A percentile compares a stretch with the other conserved stretches of the same genome.
Evolutionary conservation across 108 stramenopile species (phyloP).

Genomic region (Schizochytrium sp.): DNA sequence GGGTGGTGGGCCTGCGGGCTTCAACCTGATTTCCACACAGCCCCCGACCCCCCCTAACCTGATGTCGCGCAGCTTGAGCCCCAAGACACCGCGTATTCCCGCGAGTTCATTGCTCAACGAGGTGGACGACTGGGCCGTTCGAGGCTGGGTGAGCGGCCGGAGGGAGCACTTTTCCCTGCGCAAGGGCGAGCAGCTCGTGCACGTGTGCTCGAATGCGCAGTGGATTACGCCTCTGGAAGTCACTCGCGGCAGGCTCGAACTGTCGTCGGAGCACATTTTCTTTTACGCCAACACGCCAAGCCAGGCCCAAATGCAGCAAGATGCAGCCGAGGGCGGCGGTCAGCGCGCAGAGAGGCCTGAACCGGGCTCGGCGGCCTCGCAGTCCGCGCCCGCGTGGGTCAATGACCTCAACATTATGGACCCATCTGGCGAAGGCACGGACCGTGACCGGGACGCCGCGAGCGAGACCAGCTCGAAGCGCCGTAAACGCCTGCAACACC

Average conservation of each 20-base stretch:
- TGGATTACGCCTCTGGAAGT: not conserved
- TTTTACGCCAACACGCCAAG: not conserved
- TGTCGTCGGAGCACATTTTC: not conserved
- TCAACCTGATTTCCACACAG: not conserved
- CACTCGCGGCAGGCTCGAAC: not conserved
- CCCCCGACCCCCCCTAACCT: not conserved
- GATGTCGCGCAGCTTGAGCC: not conserved
- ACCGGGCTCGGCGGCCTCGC: too few relatives aligned
- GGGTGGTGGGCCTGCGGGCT: not conserved
- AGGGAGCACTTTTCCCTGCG: not conserved
- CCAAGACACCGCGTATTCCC: not conserved
- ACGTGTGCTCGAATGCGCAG: not conserved
- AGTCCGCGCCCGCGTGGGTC: not conserved
- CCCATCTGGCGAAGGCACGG: not conserved
- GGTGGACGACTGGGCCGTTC: not conserved
- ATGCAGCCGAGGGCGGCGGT: not conserved
- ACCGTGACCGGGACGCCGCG: not conserved
- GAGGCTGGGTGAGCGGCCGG: not conserved
- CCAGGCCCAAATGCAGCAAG: not conserved
- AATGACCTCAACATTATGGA: not conserved
- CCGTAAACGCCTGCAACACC: not conserved
- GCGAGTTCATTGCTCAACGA: not conserved
- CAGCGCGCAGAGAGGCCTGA: too few relatives aligned
- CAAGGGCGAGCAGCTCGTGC: slow-evolving; percentile 2
- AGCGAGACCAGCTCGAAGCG: not conserved